Conservation (phyloP, 2,329 filamentous ascomycete genomes). For the Teratosphaeria gauchensis region DNA sequence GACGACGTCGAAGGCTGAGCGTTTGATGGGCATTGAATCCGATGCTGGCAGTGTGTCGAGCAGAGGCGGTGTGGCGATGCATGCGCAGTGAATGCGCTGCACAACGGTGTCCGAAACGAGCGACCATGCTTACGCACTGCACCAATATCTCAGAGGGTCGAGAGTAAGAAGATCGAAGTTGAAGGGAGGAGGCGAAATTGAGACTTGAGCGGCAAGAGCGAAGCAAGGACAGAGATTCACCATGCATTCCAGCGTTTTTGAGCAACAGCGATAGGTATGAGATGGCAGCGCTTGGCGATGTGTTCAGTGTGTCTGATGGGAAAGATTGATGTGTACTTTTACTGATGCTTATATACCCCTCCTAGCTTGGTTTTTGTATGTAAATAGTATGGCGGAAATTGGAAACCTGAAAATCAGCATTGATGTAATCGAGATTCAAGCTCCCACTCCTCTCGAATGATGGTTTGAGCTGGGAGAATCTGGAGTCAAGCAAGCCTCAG, state of each 20-base stretch:
- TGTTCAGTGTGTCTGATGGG: neutral
- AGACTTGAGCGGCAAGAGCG: neutral
- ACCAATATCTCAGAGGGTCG: too few relatives aligned
- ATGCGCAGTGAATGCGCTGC: neutral
- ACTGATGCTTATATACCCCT: neutral
- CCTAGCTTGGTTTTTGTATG: neutral
- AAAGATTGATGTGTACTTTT: neutral
- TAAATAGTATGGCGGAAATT: too few relatives aligned
- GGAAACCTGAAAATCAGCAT: too few relatives aligned
- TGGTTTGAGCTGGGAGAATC: too few relatives aligned
- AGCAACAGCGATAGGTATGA: neutral
- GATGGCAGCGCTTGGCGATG: neutral
- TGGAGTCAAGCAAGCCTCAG: too few relatives aligned
- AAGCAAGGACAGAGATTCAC: neutral
- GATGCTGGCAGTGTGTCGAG: neutral
- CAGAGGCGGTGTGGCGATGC: neutral
- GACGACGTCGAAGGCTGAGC: conserved; percentile 3
- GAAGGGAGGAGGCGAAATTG: neutral
- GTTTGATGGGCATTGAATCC: conserved; percentile 3
- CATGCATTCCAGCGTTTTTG: neutral
- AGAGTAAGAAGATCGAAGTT: too few relatives aligned
- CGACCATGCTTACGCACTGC: neutral
- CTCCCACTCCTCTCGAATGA: too few relatives aligned
- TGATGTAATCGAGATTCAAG: too few relatives aligned
- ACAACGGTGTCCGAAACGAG: neutral